Conservation (phyloP, 1,139 yeast genomes). For the Debaryomycetaceae sp. region DNA sequence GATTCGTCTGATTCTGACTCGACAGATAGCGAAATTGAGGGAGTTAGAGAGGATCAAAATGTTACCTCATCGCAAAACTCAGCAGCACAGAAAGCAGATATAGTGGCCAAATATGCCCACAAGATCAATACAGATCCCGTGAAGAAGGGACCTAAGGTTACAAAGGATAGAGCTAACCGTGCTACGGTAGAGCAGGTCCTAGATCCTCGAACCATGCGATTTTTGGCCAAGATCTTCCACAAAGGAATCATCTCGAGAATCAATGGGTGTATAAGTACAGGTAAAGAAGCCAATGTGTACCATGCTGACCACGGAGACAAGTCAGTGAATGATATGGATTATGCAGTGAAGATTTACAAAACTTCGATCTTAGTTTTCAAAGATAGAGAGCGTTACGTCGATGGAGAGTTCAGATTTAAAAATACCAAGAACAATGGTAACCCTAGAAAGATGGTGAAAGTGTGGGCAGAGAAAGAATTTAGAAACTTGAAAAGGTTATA, state of each 20-base stretch:
- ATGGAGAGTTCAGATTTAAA: slow-evolving; percentile 92
- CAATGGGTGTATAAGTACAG: slow-evolving; percentile 94
- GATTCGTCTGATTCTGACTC: slow-evolving; percentile 11
- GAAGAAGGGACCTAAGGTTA: slow-evolving; percentile 53
- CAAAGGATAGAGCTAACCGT: slow-evolving; percentile 82
- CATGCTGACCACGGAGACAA: slow-evolving; percentile 78
- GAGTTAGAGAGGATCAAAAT: neutral
- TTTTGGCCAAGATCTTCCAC: slow-evolving; percentile 75
- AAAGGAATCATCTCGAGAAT: slow-evolving; percentile 80
- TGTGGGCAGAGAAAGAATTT: slow-evolving; percentile 99
- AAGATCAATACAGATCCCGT: slow-evolving; percentile 63
- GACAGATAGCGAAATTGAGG: slow-evolving; percentile 9
- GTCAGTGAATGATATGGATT: slow-evolving; percentile 44
- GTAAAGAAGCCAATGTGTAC: slow-evolving; percentile 97
- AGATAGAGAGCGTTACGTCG: slow-evolving; percentile 93
- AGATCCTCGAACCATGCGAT: slow-evolving; percentile 89
- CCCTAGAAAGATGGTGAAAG: slow-evolving; percentile 94
- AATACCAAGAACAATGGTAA: slow-evolving; percentile 81
- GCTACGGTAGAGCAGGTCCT: slow-evolving; percentile 97
- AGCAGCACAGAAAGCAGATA: slow-evolving; percentile 50
- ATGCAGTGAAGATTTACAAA: slow-evolving; percentile 91
- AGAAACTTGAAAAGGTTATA: slow-evolving; percentile 83
- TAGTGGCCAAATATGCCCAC: slow-evolving; percentile 58
- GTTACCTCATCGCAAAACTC: slow-evolving; percentile 14
- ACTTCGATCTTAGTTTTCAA: slow-evolving; percentile 94